Evolutionary conservation across 140 eudicot species (phyloP).

Genomic region (Anethum foeniculum): DNA sequence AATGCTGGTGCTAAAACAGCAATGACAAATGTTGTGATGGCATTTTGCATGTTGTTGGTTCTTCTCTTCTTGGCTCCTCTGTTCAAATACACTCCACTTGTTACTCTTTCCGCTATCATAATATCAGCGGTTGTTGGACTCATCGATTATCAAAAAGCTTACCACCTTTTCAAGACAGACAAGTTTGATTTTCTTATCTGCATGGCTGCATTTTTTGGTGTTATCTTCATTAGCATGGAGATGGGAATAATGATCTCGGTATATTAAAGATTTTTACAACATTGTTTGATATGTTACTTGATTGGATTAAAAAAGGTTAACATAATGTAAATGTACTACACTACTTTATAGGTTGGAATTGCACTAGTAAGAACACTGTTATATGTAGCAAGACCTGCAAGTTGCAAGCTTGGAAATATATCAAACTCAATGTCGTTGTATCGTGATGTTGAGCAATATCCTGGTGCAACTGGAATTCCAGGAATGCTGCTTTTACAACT

Average conservation of each 20-base stretch:
- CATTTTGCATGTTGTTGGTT: constrained; percentile 66
- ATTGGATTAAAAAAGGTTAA: not conserved
- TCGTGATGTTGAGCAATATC: constrained; percentile 82
- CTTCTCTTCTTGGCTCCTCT: constrained; percentile 79
- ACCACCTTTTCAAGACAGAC: constrained; percentile 76
- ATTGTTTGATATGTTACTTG: not conserved
- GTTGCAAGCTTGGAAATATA: constrained; percentile 66
- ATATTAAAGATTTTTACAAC: not conserved
- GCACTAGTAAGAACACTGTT: constrained; percentile 59
- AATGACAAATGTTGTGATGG: constrained; percentile 78
- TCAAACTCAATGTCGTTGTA: constrained; percentile 41
- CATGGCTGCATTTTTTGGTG: constrained; percentile 81
- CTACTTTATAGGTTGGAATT: constrained; percentile 51
- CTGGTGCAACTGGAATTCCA: constrained; percentile 35
- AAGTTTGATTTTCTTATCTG: constrained; percentile 82
- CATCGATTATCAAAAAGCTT: constrained; percentile 54
- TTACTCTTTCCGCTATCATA: constrained; percentile 87
- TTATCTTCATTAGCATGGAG: constrained; percentile 82
- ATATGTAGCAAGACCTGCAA: constrained; percentile 75
- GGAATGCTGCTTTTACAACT: constrained; percentile 58
- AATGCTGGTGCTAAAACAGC: constrained; percentile 81
- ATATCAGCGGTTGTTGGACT: constrained; percentile 94
- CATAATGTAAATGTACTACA: not conserved
- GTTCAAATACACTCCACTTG: constrained; percentile 84
- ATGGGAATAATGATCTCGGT: constrained; percentile 81